Evolutionary conservation across 192 early-diverging fungal species (phyloP).

Genomic region (Coemansia sp.): DNA sequence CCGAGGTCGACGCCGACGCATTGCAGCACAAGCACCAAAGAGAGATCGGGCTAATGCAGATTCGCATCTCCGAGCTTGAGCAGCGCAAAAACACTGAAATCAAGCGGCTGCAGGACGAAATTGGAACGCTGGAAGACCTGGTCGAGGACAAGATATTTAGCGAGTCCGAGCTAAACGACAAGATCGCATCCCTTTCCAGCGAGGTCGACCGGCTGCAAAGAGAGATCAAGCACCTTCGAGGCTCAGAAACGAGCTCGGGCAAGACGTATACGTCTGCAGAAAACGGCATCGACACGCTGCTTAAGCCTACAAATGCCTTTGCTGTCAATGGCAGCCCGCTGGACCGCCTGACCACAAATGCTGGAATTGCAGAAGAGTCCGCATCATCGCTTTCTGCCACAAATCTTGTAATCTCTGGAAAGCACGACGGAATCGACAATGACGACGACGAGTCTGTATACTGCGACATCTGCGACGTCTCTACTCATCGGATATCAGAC

Average conservation of each 20-base stretch:
- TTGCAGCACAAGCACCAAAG: constrained; percentile 48
- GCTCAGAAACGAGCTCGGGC: background rate
- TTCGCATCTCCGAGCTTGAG: constrained; percentile 56
- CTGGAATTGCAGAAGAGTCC: background rate
- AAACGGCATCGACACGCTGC: too few species aligned
- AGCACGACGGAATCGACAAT: background rate
- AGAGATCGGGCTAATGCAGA: constrained; percentile 55
- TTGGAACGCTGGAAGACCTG: constrained; percentile 63
- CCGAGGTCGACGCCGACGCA: constrained; percentile 38
- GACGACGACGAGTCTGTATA: constrained; percentile 15
- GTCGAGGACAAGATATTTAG: constrained; percentile 74
- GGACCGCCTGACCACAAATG: background rate
- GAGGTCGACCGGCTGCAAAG: constrained; percentile 51
- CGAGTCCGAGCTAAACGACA: constrained; percentile 67
- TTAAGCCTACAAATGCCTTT: background rate
- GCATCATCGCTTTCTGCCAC: background rate
- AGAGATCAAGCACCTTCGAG: constrained; percentile 15
- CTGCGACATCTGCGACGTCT: constrained; percentile 69
- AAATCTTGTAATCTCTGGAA: background rate
- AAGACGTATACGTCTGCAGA: background rate
- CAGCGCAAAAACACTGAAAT: constrained; percentile 62
- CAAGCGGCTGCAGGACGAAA: constrained; percentile 59
- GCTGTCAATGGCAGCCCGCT: background rate
- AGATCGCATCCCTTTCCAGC: constrained; percentile 55
- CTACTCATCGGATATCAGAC: constrained; percentile 61